Evolutionary conservation across 2,329 filamentous ascomycete genomes (phyloP).

Genomic region (Epichloe bromicola): DNA sequence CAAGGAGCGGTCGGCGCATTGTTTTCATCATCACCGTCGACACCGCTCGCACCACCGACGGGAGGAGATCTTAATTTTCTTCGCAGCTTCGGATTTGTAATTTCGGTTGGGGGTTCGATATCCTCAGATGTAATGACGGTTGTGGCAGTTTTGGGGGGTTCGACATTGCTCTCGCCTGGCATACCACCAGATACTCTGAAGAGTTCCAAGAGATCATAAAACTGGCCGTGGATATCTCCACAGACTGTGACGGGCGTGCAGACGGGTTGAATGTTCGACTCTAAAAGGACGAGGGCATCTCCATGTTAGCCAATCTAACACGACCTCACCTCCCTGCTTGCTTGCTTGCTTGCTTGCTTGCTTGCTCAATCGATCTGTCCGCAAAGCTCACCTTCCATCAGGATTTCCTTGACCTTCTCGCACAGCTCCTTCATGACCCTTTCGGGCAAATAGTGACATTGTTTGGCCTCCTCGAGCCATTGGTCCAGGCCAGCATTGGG

Average conservation of each 20-base stretch:
- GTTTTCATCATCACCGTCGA: constrained; percentile 36
- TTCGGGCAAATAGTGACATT: constrained; percentile 94
- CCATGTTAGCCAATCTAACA: neutral
- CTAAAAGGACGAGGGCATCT: constrained; percentile 29
- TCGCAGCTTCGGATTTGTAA: constrained; percentile 75
- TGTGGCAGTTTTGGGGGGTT: constrained; percentile 56
- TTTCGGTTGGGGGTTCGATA: constrained; percentile 79
- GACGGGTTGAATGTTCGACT: constrained; percentile 98
- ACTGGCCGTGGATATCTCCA: constrained; percentile 96
- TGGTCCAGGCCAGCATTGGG: constrained; percentile 81
- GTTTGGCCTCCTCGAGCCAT: constrained; percentile 93
- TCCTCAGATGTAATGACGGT: constrained; percentile 79
- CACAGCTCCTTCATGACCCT: constrained; percentile 96
- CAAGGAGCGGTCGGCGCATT: constrained; percentile 14
- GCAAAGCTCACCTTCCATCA: constrained; percentile 72
- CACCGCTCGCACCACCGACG: constrained; percentile 27
- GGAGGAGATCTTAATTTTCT: constrained; percentile 57
- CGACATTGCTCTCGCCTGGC: constrained; percentile 67
- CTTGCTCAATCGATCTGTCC: too few species aligned
- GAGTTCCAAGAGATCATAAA: constrained; percentile 93
- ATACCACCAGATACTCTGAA: constrained; percentile 95
- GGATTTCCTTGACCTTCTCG: constrained; percentile 95
- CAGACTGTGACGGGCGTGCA: constrained; percentile 92
- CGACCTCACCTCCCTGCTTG: neutral
- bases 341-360: neutral